Evolutionary conservation across 176 grass and related monocot genomes (phyloP).

Genomic region (Typha latifolia): DNA sequence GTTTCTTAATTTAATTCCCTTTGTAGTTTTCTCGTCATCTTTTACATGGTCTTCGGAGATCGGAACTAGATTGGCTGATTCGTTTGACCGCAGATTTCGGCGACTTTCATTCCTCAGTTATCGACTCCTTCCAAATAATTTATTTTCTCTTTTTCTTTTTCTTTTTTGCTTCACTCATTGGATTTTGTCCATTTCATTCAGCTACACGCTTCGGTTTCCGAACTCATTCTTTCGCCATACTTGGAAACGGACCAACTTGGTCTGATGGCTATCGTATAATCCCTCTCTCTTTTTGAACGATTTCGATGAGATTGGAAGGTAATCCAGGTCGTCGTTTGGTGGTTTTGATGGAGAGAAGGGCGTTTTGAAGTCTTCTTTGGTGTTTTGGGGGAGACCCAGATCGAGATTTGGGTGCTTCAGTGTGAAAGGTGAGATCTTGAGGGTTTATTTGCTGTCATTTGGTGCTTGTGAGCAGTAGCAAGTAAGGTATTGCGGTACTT

Average conservation of each 20-base stretch:
- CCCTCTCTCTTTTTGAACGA: not conserved
- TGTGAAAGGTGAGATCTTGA: not conserved
- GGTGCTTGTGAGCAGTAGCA: not conserved
- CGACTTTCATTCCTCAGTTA: not conserved
- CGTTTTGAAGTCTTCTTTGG: not conserved
- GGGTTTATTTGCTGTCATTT: not conserved
- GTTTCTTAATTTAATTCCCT: not conserved
- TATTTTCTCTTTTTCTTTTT: too few species aligned
- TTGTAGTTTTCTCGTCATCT: too few species aligned
- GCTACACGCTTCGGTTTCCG: too few species aligned
- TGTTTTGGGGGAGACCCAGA: not conserved
- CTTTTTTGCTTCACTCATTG: too few species aligned
- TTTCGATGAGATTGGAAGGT: not conserved
- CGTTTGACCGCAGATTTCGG: not conserved
- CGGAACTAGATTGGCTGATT: not conserved
- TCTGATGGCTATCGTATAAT: not conserved
- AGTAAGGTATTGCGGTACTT: not conserved
- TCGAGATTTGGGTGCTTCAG: conserved; percentile 6
- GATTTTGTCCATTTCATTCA: too few species aligned
- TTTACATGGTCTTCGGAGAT: not conserved
- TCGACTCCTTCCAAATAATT: not conserved
- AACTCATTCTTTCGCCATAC: not conserved
- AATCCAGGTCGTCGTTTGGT: not conserved
- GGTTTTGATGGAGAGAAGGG: not conserved
- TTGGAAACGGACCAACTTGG: too few species aligned